Evolutionary conservation across 179 eudicot species (phyloP).

Genomic region (Vitellaria paradoxa): DNA sequence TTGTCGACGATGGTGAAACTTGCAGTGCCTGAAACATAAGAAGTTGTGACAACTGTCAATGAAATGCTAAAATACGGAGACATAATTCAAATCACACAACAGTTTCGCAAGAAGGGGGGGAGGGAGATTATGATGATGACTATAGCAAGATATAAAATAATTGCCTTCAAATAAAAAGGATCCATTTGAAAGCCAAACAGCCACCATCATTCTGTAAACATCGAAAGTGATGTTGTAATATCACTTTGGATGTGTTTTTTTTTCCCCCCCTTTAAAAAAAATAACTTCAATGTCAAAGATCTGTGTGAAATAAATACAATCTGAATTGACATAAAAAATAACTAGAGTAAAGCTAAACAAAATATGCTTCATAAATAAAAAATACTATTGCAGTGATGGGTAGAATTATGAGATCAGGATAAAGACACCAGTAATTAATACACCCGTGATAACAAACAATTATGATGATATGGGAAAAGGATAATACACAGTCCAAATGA

Average conservation of each 20-base stretch:
- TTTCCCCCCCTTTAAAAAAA: too few relatives aligned
- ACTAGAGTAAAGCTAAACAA: background rate
- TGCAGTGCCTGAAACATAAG: constrained; percentile 36
- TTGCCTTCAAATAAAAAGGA: background rate
- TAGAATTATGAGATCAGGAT: constrained; percentile 1
- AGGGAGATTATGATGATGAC: background rate
- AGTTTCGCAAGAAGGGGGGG: too few relatives aligned
- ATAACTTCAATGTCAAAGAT: background rate
- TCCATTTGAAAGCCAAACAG: background rate
- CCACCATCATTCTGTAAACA: background rate
- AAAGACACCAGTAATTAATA: too few relatives aligned
- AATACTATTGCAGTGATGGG: background rate
- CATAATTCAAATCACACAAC: background rate
- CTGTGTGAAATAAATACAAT: background rate
- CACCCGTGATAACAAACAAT: background rate
- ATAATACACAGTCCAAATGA: background rate
- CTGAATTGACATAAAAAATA: background rate
- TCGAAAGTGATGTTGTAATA: background rate
- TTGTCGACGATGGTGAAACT: constrained; percentile 61
- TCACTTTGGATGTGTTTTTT: background rate
- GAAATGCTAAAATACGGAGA: background rate
- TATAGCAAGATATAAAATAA: background rate
- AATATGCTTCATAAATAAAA: background rate
- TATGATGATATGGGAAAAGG: too few relatives aligned
- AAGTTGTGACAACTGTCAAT: background rate